A percentile compares a stretch with the other conserved stretches of the same genome.
Evolutionary conservation across 1,284 basidiomycete species (phyloP).

Genomic region (Fomitopsis palustris): DNA sequence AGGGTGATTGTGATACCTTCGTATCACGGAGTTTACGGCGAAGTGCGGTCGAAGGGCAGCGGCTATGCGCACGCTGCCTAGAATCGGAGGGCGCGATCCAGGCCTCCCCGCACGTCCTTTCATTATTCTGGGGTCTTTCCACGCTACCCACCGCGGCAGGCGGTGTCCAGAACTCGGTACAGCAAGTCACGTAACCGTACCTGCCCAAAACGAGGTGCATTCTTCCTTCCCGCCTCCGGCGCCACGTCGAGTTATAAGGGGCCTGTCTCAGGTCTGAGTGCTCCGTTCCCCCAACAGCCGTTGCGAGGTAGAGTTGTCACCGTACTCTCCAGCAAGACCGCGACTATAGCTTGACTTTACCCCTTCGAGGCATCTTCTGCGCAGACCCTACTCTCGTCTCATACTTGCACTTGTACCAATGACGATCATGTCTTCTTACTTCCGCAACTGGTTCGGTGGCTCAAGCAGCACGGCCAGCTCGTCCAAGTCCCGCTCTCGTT

Average conservation of each 20-base stretch:
- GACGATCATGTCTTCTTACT: slow-evolving; percentile 32
- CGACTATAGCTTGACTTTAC: slow-evolving; percentile 9
- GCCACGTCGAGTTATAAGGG: slow-evolving; percentile 2
- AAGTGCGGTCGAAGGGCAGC: neutral
- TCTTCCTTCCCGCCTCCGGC: neutral
- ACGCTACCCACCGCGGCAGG: slow-evolving; percentile 19
- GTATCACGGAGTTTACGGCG: slow-evolving; percentile 9
- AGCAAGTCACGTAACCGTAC: slow-evolving; percentile 9
- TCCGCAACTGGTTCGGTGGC: slow-evolving; percentile 35
- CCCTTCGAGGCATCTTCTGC: slow-evolving; percentile 1
- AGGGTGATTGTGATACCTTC: slow-evolving; percentile 4
- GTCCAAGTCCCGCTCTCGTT: slow-evolving; percentile 27
- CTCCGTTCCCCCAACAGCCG: slow-evolving; percentile 3
- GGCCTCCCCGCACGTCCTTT: slow-evolving; percentile 3
- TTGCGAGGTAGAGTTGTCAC: neutral
- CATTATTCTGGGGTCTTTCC: slow-evolving; percentile 19
- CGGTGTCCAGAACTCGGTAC: slow-evolving; percentile 19
- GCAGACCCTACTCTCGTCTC: neutral
- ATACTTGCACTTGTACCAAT: neutral
- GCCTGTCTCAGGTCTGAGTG: neutral
- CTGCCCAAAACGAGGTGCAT: slow-evolving; percentile 4
- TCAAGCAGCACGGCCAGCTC: slow-evolving; percentile 18
- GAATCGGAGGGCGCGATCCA: slow-evolving; percentile 2
- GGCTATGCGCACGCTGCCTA: neutral
- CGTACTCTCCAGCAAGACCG: slow-evolving; percentile 1